Percentiles rank a stretch among this genome's conserved stretches.
These are phyloP conservation scores for Ogataea methylovora DNA, from an alignment of 805 yeast genomes.

Conservation along the genomic window DNA sequence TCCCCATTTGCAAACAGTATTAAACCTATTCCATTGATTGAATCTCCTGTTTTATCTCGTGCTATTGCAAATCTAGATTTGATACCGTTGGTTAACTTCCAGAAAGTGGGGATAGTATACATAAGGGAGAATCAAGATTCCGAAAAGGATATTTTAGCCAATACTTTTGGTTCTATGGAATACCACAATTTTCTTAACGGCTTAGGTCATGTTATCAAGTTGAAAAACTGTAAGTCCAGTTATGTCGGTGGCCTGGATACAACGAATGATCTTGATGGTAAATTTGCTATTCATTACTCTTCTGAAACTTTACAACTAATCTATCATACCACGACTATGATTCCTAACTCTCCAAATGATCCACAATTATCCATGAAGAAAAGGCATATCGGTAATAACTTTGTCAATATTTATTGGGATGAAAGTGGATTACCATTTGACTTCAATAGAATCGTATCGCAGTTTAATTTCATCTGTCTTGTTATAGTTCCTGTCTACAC, in stretches of 20 bases:
- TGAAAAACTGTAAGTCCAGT: slow-evolving; percentile 46
- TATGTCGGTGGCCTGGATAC: slow-evolving; percentile 77
- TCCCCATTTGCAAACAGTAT: slow-evolving; percentile 4
- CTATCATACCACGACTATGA: slow-evolving; percentile 75
- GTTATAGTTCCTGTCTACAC: slow-evolving; percentile 62
- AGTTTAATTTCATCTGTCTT: slow-evolving; percentile 76
- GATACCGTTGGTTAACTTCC: slow-evolving; percentile 70
- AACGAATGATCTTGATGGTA: slow-evolving; percentile 64
- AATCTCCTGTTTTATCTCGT: slow-evolving; percentile 31
- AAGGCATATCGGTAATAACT: slow-evolving; percentile 81
- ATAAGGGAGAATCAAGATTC: slow-evolving; percentile 58
- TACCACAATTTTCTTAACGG: slow-evolving; percentile 53
- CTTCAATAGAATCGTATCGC: slow-evolving; percentile 64
- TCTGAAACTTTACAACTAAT: slow-evolving; percentile 65
- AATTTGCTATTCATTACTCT: slow-evolving; percentile 64
- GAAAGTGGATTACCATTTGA: slow-evolving; percentile 64
- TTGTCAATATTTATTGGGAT: slow-evolving; percentile 74
- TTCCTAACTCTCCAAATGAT: slow-evolving; percentile 51
- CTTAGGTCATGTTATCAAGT: slow-evolving; percentile 53
- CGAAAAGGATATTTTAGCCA: slow-evolving; percentile 60
- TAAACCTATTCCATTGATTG: slow-evolving; percentile 12
- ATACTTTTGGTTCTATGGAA: slow-evolving; percentile 53
- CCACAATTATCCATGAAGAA: slow-evolving; percentile 49
- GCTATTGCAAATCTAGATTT: slow-evolving; percentile 63
- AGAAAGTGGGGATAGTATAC: slow-evolving; percentile 72